A percentile compares a stretch with the other conserved stretches of the same genome.
Conservation (phyloP, 108 stramenopile genomes). For the Asterionellopsis glacialis region DNA sequence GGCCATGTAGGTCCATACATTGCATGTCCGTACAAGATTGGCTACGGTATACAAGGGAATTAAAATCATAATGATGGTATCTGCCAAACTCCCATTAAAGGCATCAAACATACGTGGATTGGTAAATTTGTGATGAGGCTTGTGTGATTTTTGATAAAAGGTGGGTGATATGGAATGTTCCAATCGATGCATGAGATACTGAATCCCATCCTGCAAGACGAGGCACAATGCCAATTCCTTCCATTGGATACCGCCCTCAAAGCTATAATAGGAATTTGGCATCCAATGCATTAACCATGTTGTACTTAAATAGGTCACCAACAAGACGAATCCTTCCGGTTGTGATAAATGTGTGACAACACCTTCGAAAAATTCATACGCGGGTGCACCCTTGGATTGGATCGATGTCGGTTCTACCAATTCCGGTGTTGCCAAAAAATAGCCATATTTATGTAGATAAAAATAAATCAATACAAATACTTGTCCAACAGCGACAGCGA, state of each 20-base stretch:
- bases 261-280: constrained; percentile 82
- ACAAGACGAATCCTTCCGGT: constrained; percentile 89
- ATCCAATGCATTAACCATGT: constrained; percentile 88
- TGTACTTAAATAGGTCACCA: constrained; percentile 69
- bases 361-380: constrained; percentile 66
- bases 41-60: constrained; percentile 83
- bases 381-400: constrained; percentile 66
- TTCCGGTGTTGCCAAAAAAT: constrained; percentile 11
- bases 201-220: constrained; percentile 81
- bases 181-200: constrained; percentile 76
- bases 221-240: constrained; percentile 54
- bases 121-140: constrained; percentile 93
- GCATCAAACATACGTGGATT: constrained; percentile 94
- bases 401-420: constrained; percentile 47
- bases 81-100: constrained; percentile 84
- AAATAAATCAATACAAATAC: constrained; percentile 62
- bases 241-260: constrained; percentile 79
- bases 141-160: constrained; percentile 86
- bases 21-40: constrained; percentile 64
- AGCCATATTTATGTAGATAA: constrained; percentile 45
- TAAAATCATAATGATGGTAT: constrained; percentile 89
- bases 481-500: constrained; percentile 82
- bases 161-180: constrained; percentile 79
- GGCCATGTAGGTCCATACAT: constrained; percentile 96
- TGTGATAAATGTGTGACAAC: constrained; percentile 78